Evolutionary conservation across 2,329 filamentous ascomycete species (phyloP), one percentile per base, ranked within the genome.

Genomic region (Zymoseptoria ardabiliae): DNA sequence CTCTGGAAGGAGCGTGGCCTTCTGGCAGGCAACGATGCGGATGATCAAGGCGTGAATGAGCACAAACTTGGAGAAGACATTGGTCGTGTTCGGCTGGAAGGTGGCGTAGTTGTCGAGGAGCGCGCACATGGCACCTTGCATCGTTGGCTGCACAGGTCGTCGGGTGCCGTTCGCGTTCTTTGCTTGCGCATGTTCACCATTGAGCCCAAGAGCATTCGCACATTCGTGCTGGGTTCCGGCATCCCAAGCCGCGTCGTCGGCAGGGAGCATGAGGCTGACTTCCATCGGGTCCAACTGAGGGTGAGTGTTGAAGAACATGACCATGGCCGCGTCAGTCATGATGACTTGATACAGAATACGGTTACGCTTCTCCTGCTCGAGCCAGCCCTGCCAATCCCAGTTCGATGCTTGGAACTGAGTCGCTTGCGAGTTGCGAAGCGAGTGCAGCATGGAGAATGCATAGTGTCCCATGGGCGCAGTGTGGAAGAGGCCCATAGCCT

Each of bases 201-300:
- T 77, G 1, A 91, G 72, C 4, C 87, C 86, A 3, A 91, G 75
- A 6, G 86, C 84, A 63, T 83, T 79, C 21, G 84, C 85, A 69
- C 87, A 91, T 45, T 85, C 81, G 17, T 79, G 72, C 4, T 77
- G 73, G 48, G 78, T 81, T 30, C 75, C 76, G 3, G 88, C 87
- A 65, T 90, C 87, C 87, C 88, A 91, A 2, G 85, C 84, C 17
- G 85, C 85, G 71, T 91, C 88, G 66, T 91, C 87, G 13, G 83
- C 81, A 8, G 88, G 88, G 5, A 91, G 75, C n/a, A 87, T 86
- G 45, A 90, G 72, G 28, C 79, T 78, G 55, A 90, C 79, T 65
- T 90, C 86, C 35, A 85, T 78, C 8, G 80, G 75, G 60, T 89
- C 83, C 50, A 90, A 83, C 51, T 83, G 78, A 13, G 86, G 81